Conservation (phyloP, 495 filamentous ascomycete genomes). For the Neurospora sp. region DNA sequence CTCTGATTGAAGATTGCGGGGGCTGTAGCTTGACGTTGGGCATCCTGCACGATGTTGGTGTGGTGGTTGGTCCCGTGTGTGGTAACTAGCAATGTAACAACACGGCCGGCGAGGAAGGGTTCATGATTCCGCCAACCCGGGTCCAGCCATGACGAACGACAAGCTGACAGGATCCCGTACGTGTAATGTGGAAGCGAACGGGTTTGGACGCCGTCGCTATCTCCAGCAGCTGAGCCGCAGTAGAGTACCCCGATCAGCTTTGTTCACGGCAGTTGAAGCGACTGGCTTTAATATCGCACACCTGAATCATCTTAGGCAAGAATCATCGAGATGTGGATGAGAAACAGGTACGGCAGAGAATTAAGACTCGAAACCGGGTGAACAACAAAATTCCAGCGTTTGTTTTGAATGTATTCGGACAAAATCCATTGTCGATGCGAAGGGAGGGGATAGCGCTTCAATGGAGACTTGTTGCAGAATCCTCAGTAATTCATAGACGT, state of each 20-base stretch:
- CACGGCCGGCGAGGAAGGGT: not conserved
- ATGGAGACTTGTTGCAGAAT: not conserved
- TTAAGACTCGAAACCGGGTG: not conserved
- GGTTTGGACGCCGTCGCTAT: not conserved
- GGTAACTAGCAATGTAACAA: not conserved
- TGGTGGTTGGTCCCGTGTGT: not conserved
- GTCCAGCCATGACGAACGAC: not conserved
- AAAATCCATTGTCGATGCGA: not conserved
- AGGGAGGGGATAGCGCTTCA: not conserved
- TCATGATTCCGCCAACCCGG: not conserved
- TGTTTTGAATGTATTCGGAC: not conserved
- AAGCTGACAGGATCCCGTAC: not conserved
- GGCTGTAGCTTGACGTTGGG: not conserved
- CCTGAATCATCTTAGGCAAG: not conserved
- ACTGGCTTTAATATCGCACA: not conserved
- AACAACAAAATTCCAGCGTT: not conserved
- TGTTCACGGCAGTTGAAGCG: not conserved
- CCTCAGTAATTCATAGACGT: not conserved
- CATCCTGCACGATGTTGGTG: not conserved
- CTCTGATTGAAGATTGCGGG: not conserved
- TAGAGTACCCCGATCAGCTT: not conserved
- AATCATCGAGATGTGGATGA: not conserved
- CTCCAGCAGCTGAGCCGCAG: not conserved
- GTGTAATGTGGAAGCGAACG: not conserved
- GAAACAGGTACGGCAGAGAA: not conserved